Evolutionary conservation across 2,329 filamentous ascomycete species (phyloP).

Genomic region (Penicillium corylophilum): DNA sequence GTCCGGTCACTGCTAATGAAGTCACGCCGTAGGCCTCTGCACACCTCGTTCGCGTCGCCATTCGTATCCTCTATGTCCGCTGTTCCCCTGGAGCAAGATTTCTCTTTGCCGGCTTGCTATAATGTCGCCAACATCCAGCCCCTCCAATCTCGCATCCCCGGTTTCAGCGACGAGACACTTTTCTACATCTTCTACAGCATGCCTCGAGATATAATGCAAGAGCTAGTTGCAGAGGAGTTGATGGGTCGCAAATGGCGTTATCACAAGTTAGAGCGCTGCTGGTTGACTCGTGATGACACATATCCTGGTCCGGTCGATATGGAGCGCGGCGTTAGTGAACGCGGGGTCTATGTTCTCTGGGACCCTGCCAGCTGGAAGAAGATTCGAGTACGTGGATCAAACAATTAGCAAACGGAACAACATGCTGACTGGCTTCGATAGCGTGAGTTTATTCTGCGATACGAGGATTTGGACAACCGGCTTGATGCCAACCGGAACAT

Average conservation of each 20-base stretch:
- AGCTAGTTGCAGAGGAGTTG: slow-evolving; percentile 63
- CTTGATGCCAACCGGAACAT: slow-evolving; percentile 41
- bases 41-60: slow-evolving; percentile 63
- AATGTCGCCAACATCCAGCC: slow-evolving; percentile 66
- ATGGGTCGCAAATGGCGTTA: slow-evolving; percentile 55
- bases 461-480: slow-evolving; percentile 51
- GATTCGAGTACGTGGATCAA: slow-evolving; percentile 40
- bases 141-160: slow-evolving; percentile 57
- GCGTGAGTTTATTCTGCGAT: slow-evolving; percentile 51
- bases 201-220: slow-evolving; percentile 64
- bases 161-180: slow-evolving; percentile 63
- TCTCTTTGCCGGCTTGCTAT: slow-evolving; percentile 62
- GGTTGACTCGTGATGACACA: slow-evolving; percentile 51
- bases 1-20: slow-evolving; percentile 18
- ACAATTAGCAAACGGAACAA: background rate
- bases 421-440: slow-evolving; percentile 23
- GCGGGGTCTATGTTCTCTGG: slow-evolving; percentile 54
- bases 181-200: slow-evolving; percentile 71
- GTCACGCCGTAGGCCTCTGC: slow-evolving; percentile 50
- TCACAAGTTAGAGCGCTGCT: slow-evolving; percentile 53
- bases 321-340: slow-evolving; percentile 49
- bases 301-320: slow-evolving; percentile 50
- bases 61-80: slow-evolving; percentile 59
- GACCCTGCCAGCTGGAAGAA: slow-evolving; percentile 52
- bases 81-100: slow-evolving; percentile 63